These are phyloP conservation scores for Mucor mucedo DNA, from an alignment of 371 early-diverging fungal species.

Conservation along the genomic window DNA sequence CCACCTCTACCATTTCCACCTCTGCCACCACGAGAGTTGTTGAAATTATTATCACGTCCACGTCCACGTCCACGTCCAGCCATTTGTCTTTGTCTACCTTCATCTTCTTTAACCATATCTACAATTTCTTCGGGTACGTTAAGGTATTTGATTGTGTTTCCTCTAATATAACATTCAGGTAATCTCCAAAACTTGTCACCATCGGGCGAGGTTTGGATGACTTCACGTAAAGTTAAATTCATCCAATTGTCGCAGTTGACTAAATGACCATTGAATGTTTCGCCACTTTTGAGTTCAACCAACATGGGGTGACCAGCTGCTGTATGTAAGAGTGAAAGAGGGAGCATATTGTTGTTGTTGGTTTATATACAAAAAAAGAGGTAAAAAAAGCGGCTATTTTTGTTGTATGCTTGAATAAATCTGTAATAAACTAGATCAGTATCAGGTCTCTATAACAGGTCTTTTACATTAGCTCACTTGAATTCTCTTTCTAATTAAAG, in stretches of 20 bases:
- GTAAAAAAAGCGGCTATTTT: too few relatives aligned
- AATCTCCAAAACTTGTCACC: constrained; percentile 93
- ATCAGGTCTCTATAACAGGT: background rate
- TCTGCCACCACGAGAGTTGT: constrained; percentile 43
- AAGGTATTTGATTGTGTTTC: constrained; percentile 93
- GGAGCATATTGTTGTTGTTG: constrained; percentile 63
- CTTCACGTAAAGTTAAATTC: constrained; percentile 96
- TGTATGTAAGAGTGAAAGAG: constrained; percentile 88
- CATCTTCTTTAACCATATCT: constrained; percentile 86
- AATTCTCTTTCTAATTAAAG: background rate
- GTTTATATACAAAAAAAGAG: too few relatives aligned
- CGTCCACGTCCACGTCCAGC: constrained; percentile 66
- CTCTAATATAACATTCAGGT: constrained; percentile 91
- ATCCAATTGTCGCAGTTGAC: constrained; percentile 97
- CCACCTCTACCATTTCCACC: constrained; percentile 44
- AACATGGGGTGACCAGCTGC: constrained; percentile 92
- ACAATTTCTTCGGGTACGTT: constrained; percentile 92
- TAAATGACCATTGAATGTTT: constrained; percentile 97
- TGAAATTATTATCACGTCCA: constrained; percentile 47
- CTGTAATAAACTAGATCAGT: background rate
- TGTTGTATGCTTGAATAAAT: background rate
- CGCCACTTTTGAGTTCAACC: constrained; percentile 98
- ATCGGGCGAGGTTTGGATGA: constrained; percentile 93
- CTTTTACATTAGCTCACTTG: background rate
- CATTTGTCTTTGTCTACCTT: constrained; percentile 48